Conservation (phyloP, 1,139 yeast species). For the Geotrichum australiense region DNA sequence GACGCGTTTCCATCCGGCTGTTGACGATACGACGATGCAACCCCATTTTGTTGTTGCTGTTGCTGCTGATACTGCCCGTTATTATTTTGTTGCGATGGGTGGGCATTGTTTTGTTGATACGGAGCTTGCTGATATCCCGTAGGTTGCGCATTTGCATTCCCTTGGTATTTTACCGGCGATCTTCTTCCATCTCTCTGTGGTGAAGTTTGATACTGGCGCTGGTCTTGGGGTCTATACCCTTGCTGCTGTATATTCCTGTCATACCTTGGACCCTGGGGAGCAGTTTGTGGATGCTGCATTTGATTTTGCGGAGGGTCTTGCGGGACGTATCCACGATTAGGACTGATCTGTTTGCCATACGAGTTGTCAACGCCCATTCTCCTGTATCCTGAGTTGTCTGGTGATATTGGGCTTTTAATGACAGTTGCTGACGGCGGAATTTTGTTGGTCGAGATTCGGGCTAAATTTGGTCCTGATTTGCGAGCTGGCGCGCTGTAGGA, state of each 20-base stretch:
- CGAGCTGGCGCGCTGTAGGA: too few species aligned
- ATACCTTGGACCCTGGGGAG: too few species aligned
- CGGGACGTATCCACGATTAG: not conserved
- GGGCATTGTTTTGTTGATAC: not conserved
- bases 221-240: not conserved
- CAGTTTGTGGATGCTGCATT: constrained; percentile 8
- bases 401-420: constrained; percentile 20
- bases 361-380: too few species aligned
- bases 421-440: constrained; percentile 25
- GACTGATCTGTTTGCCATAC: constrained; percentile 2
- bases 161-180: too few species aligned
- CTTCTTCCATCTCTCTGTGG: not conserved
- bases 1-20: too few species aligned
- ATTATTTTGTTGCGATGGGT: too few species aligned
- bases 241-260: too few species aligned
- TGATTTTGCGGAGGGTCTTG: constrained; percentile 5
- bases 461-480: constrained; percentile 8
- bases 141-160: too few species aligned
- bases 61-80: too few species aligned
- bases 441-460: constrained; percentile 26
- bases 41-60: too few species aligned
- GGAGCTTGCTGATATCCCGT: too few species aligned
- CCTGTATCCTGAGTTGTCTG: not conserved
- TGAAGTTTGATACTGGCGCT: not conserved
- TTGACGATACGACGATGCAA: too few species aligned